Evolutionary conservation across 495 filamentous ascomycete genomes (phyloP).

Genomic region (Aspergillus saccharolyticus): DNA sequence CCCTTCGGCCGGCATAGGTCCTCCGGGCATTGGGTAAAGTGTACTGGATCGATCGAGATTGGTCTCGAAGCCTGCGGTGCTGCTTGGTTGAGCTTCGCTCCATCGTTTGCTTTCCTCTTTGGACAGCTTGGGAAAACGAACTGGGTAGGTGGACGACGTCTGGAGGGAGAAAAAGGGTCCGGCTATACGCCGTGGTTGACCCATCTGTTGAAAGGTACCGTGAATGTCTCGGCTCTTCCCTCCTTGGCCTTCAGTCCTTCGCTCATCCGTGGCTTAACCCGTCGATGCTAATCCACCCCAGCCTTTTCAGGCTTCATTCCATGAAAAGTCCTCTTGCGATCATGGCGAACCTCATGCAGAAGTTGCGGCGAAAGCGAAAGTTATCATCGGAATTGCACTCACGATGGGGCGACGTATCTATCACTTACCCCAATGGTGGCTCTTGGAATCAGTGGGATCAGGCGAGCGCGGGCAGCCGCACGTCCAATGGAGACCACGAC

Average conservation of each 20-base stretch:
- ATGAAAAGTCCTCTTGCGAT: conserved; percentile 27
- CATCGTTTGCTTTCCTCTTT: background rate
- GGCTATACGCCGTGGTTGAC: background rate
- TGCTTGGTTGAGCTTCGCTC: background rate
- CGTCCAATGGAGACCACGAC: conserved; percentile 14
- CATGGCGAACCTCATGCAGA: conserved; percentile 36
- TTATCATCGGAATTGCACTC: conserved; percentile 38
- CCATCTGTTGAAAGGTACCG: conserved; percentile 1
- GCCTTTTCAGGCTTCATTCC: conserved; percentile 10
- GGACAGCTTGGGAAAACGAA: background rate
- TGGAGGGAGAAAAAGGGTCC: background rate
- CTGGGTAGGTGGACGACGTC: background rate
- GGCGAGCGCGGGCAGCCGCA: conserved; percentile 3
- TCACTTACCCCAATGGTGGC: conserved; percentile 39
- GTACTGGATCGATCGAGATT: background rate
- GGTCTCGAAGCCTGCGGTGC: background rate
- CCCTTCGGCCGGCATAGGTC: background rate
- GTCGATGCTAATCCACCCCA: conserved; percentile 15
- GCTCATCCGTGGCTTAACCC: background rate
- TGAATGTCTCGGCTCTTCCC: background rate
- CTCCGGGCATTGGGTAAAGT: background rate
- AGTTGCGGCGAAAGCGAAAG: conserved; percentile 35
- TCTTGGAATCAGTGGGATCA: conserved; percentile 42
- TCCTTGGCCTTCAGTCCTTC: background rate
- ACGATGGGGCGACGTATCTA: conserved; percentile 41